phyloP scores from a whole-genome alignment of 2,329 filamentous ascomycete species.

The Colletotrichum sp. region DNA sequence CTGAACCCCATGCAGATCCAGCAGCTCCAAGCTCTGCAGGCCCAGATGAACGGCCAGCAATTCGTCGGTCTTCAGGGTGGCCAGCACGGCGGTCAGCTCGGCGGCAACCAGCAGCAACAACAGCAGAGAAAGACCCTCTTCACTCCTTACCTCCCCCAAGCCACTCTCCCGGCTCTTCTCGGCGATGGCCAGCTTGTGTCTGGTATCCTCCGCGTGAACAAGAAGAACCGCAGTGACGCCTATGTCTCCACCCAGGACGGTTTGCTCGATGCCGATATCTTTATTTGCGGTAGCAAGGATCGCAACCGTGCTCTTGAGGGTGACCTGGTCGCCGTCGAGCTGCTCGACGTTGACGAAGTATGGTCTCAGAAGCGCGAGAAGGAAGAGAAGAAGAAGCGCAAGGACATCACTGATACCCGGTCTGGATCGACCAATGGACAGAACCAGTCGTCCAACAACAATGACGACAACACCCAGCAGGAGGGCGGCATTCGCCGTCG shows the following conservation, averaged over 20 bases:
- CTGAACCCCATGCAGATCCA: constrained; percentile 87
- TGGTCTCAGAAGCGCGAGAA: constrained; percentile 99
- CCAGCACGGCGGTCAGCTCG: constrained; percentile 74
- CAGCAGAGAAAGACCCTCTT: constrained; percentile 98
- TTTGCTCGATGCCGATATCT: constrained; percentile 93
- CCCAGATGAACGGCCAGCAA: constrained; percentile 79
- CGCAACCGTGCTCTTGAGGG: constrained; percentile 96
- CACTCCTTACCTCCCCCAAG: constrained; percentile 95
- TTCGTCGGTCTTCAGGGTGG: constrained; percentile 71
- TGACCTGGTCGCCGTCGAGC: constrained; percentile 92
- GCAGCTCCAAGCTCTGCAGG: constrained; percentile 91
- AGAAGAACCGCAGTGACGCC: constrained; percentile 98
- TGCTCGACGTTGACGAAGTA: constrained; percentile 97
- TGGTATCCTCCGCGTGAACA: constrained; percentile 96
- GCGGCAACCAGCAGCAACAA: constrained; percentile 75
- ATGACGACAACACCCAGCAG: constrained; percentile 66
- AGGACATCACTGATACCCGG: constrained; percentile 94
- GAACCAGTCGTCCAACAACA: constrained; percentile 65
- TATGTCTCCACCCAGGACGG: constrained; percentile 94
- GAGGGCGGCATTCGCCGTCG: constrained; percentile 91
- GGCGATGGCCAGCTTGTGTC: constrained; percentile 93
- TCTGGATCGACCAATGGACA: constrained; percentile 77
- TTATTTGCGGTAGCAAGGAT: constrained; percentile 99
- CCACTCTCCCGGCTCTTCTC: constrained; percentile 87
- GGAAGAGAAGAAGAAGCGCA: constrained; percentile 99